Base-by-base conservation (phyloP, 768 basidiomycete genomes). In the Tricholoma sp. region DNA sequence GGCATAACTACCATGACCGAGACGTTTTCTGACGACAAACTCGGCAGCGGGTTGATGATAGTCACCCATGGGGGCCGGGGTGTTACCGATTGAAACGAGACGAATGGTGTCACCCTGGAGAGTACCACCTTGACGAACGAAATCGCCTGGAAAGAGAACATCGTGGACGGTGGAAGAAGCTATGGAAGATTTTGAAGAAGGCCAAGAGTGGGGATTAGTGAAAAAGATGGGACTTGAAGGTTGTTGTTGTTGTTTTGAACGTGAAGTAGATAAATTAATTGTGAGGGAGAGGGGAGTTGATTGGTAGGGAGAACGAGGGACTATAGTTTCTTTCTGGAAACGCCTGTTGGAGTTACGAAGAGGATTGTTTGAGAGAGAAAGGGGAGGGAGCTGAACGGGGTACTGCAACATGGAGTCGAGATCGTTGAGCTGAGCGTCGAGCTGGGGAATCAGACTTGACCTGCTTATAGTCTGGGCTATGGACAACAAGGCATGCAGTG, bases 1-100 rank as follows among this genome's bases (percentile, higher is more conserved):
- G 13, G 94, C 94, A 68, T 96, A 97, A 59, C 87, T 89, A 63
- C 94, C 94, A 0, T 89, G 85, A 50, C 94, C 94, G 52, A 96
- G 83, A 59, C 83, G 84, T 55, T 89, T 78, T 62, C 95, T 82
- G 68, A 98, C 93, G 74, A 93, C 82, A 58, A 95, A 93, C 61
- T 86, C 84, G 18, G 70, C 74, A 13, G 85, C 85, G 17, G 83
- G 83, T 55, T 77, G 76, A 58, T 66, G 65, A 57, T 75, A 69
- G 57, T 76, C 64, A 44, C 60, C 63, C 29, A 68, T 65, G 70
- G 67, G 24, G 68, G 61, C 31, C 65, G 68, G 1, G 24, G 72
- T 66, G 44, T 75, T 67, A 60, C 70, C 71, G 57, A 76, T 70
- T 20, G 80, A 78, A 50, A 89, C 82, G 52, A 84, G 78, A 55